phyloP scores from a whole-genome alignment of 2,329 filamentous ascomycete species.

The Verticillium nonalfalfae region DNA sequence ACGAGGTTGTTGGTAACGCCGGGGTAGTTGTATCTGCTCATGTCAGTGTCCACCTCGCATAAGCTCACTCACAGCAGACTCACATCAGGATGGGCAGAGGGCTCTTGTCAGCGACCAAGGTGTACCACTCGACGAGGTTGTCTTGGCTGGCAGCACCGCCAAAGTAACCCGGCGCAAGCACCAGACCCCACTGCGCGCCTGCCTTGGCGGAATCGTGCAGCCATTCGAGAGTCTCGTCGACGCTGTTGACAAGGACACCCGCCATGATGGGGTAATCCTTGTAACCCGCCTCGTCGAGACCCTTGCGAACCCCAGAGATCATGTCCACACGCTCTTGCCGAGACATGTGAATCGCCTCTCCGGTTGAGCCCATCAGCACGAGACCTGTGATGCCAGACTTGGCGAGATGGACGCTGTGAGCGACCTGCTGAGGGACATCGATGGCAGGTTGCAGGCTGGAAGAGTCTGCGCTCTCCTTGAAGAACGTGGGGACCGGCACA shows the following conservation, averaged over 20 bases:
- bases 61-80: conserved; percentile 13
- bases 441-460: conserved; percentile 39
- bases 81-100: conserved; percentile 56
- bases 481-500: conserved; percentile 59
- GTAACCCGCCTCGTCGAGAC: conserved; percentile 48
- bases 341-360: conserved; percentile 56
- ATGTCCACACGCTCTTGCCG: conserved; percentile 48
- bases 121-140: conserved; percentile 55
- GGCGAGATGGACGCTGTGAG: conserved; percentile 54
- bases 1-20: conserved; percentile 59
- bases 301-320: conserved; percentile 45
- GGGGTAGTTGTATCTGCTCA: conserved; percentile 46
- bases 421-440: conserved; percentile 50
- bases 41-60: neutral
- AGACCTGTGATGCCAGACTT: conserved; percentile 53
- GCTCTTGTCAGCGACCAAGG: conserved; percentile 51
- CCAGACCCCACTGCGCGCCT: conserved; percentile 55
- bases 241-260: conserved; percentile 49
- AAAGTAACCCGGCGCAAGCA: conserved; percentile 61
- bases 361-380: conserved; percentile 56
- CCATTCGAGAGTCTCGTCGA: conserved; percentile 48
- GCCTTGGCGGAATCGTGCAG: conserved; percentile 48
- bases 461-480: conserved; percentile 33
- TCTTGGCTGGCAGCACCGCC: conserved; percentile 50
- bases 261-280: conserved; percentile 46